Conservation (phyloP, 2,329 filamentous ascomycete species). For the Pezizomycotina sp. region DNA sequence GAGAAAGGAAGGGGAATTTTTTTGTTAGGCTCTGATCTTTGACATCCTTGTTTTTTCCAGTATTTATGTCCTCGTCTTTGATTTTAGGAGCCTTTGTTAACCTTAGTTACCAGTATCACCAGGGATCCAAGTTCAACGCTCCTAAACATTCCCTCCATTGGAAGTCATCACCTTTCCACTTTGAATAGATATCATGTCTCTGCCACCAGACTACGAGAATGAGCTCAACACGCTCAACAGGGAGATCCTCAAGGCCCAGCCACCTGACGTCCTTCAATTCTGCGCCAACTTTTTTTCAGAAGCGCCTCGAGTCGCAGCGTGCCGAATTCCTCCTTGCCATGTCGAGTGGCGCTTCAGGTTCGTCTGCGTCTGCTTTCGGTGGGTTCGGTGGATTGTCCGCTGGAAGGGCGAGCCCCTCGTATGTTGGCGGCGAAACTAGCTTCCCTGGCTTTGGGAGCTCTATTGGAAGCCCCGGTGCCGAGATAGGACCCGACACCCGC, state of each 20-base stretch:
- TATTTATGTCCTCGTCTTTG: too few relatives aligned
- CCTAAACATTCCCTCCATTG: too few relatives aligned
- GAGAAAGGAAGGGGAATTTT: too few relatives aligned
- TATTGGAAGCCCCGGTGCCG: conserved; percentile 20
- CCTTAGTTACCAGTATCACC: too few relatives aligned
- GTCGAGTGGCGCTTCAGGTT: conserved; percentile 12
- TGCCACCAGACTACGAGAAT: conserved; percentile 41
- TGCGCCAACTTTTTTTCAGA: conserved; percentile 52
- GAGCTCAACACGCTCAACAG: conserved; percentile 47
- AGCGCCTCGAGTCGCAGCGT: conserved; percentile 49
- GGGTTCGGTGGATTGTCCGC: conserved; percentile 12
- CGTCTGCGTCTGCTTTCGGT: conserved; percentile 22
- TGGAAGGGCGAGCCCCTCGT: conserved; percentile 14
- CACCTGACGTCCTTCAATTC: conserved; percentile 51
- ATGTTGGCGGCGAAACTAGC: conserved; percentile 13
- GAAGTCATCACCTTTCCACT: too few relatives aligned
- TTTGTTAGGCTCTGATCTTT: too few relatives aligned
- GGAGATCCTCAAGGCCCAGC: conserved; percentile 42
- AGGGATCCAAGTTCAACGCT: too few relatives aligned
- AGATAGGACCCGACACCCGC: conserved; percentile 40
- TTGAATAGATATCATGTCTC: conserved; percentile 29
- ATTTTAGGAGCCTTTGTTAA: too few relatives aligned
- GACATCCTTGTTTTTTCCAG: too few relatives aligned
- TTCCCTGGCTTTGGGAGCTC: conserved; percentile 17
- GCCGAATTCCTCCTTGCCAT: conserved; percentile 37